Evolutionary conservation across 257 asterid genomes (phyloP), one percentile per base, ranked within the genome.

Genomic region (Misopates orontium): DNA sequence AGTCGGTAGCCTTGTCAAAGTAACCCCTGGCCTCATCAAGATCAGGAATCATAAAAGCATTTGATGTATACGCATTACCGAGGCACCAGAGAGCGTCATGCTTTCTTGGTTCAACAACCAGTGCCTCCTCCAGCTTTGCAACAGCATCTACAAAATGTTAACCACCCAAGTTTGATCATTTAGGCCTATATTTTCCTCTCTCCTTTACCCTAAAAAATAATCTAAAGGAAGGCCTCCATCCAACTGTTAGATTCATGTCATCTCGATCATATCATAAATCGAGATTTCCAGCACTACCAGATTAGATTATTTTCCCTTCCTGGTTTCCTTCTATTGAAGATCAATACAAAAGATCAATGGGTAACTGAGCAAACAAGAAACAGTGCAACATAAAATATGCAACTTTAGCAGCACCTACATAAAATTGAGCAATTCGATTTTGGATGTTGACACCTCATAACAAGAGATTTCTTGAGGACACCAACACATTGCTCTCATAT

Each of bases 41-140:
- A 49, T 77, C 83, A 14, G 87, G 79, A 52, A 73, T 77, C 78
- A 81, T 53, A 61, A 81, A 84, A 0, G 79, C 89, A 48, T 64
- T 63, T 49, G 89, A 76, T 14, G 86, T 80, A 48, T 78, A 61
- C 36, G 86, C 84, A 60, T 83, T 80, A n/a, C 89, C 89, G 52
- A 78, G 71, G 68, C 79, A 71, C 89, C 89, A 83, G 16, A 78
- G 64, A 14, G 84, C 63, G 5, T 83, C 84, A 49, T 72, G 80
- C 74, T 72, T 78, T 41, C 71, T 71, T 9, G 89, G 84, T 55
- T 78, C 76, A 60, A 83, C 62, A 32, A 21, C 54, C 76, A 83
- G 25, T 25, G 86, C 86, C 83, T 83, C 89, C 75, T 83, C 84
- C 74, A 83, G 75, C 72, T 83, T 80, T 22, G 80, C 75, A 58